Evolutionary conservation across 306 rosid species (phyloP).

Genomic region (Pyrus pyrifolia): DNA sequence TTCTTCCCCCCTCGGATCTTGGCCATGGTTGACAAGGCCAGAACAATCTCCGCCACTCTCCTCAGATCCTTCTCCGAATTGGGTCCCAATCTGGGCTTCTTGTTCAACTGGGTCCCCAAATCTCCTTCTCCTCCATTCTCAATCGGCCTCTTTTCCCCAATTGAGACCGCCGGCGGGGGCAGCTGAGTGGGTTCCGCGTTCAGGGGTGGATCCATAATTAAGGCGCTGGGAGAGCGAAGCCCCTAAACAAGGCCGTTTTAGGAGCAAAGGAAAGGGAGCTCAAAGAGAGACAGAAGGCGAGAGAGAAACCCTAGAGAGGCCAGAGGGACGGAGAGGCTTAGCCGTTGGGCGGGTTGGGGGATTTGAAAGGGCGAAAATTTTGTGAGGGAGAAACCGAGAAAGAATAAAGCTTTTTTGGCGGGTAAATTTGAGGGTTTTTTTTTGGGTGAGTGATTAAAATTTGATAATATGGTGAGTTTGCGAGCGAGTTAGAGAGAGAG

Average conservation of each 20-base stretch:
- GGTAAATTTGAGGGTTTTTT: slow-evolving; percentile 3
- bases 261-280: neutral
- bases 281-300: neutral
- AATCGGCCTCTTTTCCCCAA: slow-evolving; percentile 27
- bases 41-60: slow-evolving; percentile 90
- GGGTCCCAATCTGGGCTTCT: slow-evolving; percentile 46
- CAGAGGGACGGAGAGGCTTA: neutral
- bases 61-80: slow-evolving; percentile 25
- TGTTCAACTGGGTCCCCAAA: slow-evolving; percentile 24
- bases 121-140: slow-evolving; percentile 36
- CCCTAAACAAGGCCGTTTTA: neutral
- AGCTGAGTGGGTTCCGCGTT: slow-evolving; percentile 3
- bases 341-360: neutral
- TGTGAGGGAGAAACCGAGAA: neutral
- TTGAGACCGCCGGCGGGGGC: neutral
- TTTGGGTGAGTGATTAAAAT: slow-evolving; percentile 5
- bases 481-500: neutral
- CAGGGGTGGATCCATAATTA: slow-evolving; percentile 22
- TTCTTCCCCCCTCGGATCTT: slow-evolving; percentile 59
- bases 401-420: slow-evolving; percentile 28
- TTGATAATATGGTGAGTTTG: neutral
- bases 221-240: neutral
- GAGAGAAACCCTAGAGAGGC: slow-evolving; percentile 36
- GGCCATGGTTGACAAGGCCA: slow-evolving; percentile 77
- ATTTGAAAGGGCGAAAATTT: slow-evolving; percentile 23